Base-by-base conservation (phyloP, 208 protist genomes). In the Leishmania arabica region DNA sequence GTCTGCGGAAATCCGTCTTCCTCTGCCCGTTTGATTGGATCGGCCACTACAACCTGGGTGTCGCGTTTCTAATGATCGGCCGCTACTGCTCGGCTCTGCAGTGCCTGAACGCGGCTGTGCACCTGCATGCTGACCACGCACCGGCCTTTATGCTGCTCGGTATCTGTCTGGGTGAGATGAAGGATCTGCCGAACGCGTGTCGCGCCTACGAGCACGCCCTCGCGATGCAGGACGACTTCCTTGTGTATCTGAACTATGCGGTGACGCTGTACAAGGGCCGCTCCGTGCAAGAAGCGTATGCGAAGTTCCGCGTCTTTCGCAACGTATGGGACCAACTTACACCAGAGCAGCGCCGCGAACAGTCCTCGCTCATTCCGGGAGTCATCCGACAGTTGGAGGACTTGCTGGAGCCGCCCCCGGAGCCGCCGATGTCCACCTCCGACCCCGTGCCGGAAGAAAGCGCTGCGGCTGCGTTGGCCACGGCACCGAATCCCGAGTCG, bases 1-100 rank as follows among this genome's bases (percentile, higher is more conserved):
- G 98, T 84, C 90, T 99, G 51, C 97, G 99, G 73, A 97, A 96
- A 74, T 97, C 99, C 8, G 69, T 98, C 27, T 94, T 98, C 73
- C 83, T 99, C 9, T 82, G 88, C 42, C 98, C 99, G 1, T 98
- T 99, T 69, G 98, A 99, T 71, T 99, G 98, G 98, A 98, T 98
- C 45, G 96, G 99, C 73, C 79, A 94, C 69, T 99, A 98, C 89
- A 99, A 99, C 84, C 80, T 99, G 2, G 98, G 98, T 19, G 77
- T 99, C 37, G 95, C 98, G 4, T 98, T 98, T 79, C 80, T 99
- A 56, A 88, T 89, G 79, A 91, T 96, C 56, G 87, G 92, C 5
- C 96, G 98, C 74, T 98, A 95, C 87, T 97, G 96, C 37, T 99
- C 97, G 3, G 98, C 98, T 17, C 99, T 99, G 85, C 98, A 99